Evolutionary conservation across 495 filamentous ascomycete species (phyloP).

Genomic region (Trichoderma virens): DNA sequence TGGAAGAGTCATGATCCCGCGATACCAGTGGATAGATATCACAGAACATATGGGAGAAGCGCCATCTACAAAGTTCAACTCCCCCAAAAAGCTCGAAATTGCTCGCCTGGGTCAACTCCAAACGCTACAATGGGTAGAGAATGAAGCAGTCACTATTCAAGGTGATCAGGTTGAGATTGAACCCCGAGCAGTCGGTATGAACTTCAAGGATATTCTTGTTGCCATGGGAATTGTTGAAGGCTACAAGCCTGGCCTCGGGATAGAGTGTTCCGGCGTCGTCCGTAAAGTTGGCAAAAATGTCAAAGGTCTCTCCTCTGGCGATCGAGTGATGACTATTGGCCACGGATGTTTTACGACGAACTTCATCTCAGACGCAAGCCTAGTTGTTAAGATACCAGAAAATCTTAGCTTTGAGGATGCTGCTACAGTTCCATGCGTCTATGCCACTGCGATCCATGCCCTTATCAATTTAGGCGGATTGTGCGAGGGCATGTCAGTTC

Average conservation of each 20-base stretch:
- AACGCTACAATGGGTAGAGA: not conserved
- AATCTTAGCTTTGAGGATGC: constrained; percentile 40
- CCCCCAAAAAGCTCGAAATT: not conserved
- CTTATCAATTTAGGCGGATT: constrained; percentile 31
- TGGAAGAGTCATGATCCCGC: constrained; percentile 9
- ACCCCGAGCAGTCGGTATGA: constrained; percentile 33
- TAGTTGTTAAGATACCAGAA: constrained; percentile 35
- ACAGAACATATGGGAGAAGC: not conserved
- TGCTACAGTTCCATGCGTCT: constrained; percentile 46
- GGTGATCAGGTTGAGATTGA: constrained; percentile 32
- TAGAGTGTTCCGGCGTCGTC: constrained; percentile 35
- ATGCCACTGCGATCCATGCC: constrained; percentile 46
- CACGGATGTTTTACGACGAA: constrained; percentile 21
- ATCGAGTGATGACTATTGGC: constrained; percentile 37
- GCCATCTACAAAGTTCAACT: not conserved
- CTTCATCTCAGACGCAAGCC: constrained; percentile 15
- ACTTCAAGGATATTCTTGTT: constrained; percentile 42
- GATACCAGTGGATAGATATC: constrained; percentile 6
- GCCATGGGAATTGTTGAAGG: constrained; percentile 45
- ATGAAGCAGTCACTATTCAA: constrained; percentile 14
- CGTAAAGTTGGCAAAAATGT: constrained; percentile 44
- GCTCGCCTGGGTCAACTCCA: not conserved
- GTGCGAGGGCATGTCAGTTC: constrained; percentile 41
- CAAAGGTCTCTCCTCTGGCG: constrained; percentile 33
- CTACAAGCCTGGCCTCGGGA: constrained; percentile 25